Percentiles rank a stretch among this genome's conserved stretches.
These are phyloP conservation scores for Lagerstroemia speciosa DNA, from an alignment of 345 rosid genomes.

Conservation along the genomic window DNA sequence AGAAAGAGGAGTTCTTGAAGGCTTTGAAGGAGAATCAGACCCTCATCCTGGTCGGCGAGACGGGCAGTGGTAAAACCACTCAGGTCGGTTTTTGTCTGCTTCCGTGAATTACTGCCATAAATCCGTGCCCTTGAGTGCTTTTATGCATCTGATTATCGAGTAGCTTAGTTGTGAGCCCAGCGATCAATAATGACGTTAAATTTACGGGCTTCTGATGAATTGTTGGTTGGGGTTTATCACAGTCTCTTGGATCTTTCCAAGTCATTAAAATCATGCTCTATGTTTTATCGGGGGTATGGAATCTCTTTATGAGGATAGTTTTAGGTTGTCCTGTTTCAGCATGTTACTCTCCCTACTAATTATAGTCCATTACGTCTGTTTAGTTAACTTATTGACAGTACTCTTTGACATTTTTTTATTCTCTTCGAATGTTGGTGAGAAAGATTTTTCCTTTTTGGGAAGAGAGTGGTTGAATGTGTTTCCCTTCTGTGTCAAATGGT, in stretches of 20 bases:
- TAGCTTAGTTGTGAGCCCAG: neutral
- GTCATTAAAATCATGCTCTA: too few relatives aligned
- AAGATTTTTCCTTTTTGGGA: neutral
- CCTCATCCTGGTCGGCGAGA: conserved; percentile 81
- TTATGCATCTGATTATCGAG: neutral
- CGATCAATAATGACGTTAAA: neutral
- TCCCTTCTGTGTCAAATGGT: neutral
- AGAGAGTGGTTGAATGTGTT: neutral
- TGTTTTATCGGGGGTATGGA: too few relatives aligned
- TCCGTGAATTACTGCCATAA: neutral
- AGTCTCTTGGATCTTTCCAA: too few relatives aligned
- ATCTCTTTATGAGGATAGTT: too few relatives aligned
- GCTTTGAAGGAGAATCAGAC: conserved; percentile 53
- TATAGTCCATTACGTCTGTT: neutral
- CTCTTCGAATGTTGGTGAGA: neutral
- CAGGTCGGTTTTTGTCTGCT: conserved; percentile 42
- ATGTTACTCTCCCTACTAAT: too few relatives aligned
- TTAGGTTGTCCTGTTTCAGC: too few relatives aligned
- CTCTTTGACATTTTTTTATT: too few relatives aligned
- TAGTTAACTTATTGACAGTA: neutral
- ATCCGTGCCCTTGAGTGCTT: neutral
- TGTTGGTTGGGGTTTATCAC: too few relatives aligned
- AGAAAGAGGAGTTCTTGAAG: conserved; percentile 73
- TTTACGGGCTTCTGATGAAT: neutral
- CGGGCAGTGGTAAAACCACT: conserved; percentile 96